These are phyloP conservation scores for Lablab purpureus DNA, from an alignment of 306 rosid genomes.

Conservation along the genomic window DNA sequence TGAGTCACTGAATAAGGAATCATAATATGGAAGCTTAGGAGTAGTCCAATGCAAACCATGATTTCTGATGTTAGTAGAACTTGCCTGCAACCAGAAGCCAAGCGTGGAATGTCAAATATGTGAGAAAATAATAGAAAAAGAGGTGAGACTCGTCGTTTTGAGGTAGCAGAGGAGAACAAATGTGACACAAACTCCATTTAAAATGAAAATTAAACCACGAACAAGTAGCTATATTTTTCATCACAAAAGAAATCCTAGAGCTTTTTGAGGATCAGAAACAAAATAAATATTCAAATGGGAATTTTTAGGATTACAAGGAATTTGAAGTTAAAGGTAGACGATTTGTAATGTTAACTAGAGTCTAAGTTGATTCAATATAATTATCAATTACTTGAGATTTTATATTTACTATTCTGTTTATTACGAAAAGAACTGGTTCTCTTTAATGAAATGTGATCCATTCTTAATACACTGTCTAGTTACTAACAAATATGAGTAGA, in stretches of 20 bases:
- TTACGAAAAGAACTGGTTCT: background rate
- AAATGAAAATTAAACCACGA: background rate
- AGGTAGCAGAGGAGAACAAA: background rate
- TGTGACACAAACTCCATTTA: background rate
- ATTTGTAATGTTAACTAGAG: background rate
- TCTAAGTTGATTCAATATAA: background rate
- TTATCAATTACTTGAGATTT: background rate
- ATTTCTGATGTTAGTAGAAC: constrained; percentile 80
- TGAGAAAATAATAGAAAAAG: constrained; percentile 6
- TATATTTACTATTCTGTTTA: background rate
- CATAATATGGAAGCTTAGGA: constrained; percentile 72
- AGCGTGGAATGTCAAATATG: constrained; percentile 16
- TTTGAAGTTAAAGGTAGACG: background rate
- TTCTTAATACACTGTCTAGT: background rate
- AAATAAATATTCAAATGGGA: background rate
- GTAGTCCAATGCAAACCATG: constrained; percentile 78
- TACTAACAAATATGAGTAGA: background rate
- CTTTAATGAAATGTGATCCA: background rate
- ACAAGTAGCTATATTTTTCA: background rate
- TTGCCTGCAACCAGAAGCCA: constrained; percentile 66
- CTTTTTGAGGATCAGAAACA: background rate
- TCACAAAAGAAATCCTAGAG: background rate
- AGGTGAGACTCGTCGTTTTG: background rate
- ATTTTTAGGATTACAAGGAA: constrained; percentile 7
- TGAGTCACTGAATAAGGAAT: constrained; percentile 74